Percentiles rank a stretch among this genome's conserved stretches.
Evolutionary conservation across 148 eudicot species (phyloP).

Genomic region (Cornus kousa): DNA sequence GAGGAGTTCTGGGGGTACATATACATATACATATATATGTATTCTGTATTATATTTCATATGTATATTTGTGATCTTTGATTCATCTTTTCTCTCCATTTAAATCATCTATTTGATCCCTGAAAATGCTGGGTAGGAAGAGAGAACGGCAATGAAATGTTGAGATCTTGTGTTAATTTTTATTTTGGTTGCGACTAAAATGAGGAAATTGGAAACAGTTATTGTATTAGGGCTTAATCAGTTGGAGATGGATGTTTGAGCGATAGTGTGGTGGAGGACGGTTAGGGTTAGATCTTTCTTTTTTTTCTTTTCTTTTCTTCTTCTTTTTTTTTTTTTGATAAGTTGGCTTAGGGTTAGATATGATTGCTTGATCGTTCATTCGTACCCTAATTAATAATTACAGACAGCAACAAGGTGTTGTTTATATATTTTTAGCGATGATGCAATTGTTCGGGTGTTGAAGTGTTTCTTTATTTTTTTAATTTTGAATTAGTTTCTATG

Average conservation of each 20-base stretch:
- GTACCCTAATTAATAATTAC: too few species aligned
- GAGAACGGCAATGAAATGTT: background rate
- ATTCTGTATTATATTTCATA: too few species aligned
- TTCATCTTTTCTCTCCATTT: background rate
- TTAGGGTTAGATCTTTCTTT: background rate
- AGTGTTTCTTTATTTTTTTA: background rate
- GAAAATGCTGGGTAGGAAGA: background rate
- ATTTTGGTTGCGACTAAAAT: background rate
- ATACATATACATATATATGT: background rate
- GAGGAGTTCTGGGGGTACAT: constrained; percentile 86
- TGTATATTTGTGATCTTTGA: background rate
- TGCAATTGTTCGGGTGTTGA: background rate
- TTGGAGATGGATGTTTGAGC: background rate
- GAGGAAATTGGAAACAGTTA: background rate
- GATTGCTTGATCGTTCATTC: background rate
- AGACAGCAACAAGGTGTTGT: too few species aligned
- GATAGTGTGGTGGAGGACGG: background rate
- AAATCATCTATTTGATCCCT: background rate
- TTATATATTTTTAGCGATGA: too few species aligned
- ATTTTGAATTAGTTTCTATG: background rate
- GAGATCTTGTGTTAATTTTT: background rate
- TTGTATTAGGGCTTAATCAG: background rate
- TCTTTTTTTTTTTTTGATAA: too few species aligned
- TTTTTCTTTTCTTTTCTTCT: too few species aligned
- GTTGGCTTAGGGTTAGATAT: background rate